Evolutionary conservation across 2,329 filamentous ascomycete genomes (phyloP).

Genomic region (Chalaropsis ovoidea): DNA sequence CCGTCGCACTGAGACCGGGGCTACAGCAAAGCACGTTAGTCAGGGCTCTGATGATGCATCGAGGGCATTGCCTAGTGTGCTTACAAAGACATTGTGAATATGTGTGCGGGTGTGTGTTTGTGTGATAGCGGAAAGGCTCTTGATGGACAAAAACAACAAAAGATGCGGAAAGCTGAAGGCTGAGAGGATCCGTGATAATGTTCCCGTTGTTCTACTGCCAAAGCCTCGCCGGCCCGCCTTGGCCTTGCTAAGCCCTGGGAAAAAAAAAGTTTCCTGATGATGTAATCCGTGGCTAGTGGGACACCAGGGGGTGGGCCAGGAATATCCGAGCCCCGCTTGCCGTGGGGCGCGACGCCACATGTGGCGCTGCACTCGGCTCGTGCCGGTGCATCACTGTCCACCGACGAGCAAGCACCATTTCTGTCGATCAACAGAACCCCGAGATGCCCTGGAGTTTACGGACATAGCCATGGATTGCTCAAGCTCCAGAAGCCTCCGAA

Average conservation of each 20-base stretch:
- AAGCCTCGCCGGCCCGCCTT: conserved; percentile 16
- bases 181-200: conserved; percentile 13
- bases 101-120: conserved; percentile 14
- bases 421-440: no score
- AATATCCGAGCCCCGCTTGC: neutral
- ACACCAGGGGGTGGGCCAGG: neutral
- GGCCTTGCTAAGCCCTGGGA: neutral
- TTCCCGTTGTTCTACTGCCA: neutral
- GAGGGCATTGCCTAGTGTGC: neutral
- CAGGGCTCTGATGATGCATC: no score
- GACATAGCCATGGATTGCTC: no score
- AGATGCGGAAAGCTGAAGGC: conserved; percentile 6
- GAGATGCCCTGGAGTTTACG: no score
- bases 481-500: no score
- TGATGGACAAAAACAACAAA: neutral
- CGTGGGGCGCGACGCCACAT: neutral
- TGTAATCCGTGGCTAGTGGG: conserved; percentile 15
- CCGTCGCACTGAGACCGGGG: conserved; percentile 36
- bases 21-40: conserved; percentile 19
- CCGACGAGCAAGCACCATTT: no score
- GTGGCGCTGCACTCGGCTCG: neutral
- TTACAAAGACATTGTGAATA: conserved; percentile 25
- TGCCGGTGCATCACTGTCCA: no score
- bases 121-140: neutral
- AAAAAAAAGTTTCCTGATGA: conserved; percentile 23